These are phyloP conservation scores for Daldinia concentrica DNA, from an alignment of 495 filamentous ascomycete genomes.

Conservation along the genomic window DNA sequence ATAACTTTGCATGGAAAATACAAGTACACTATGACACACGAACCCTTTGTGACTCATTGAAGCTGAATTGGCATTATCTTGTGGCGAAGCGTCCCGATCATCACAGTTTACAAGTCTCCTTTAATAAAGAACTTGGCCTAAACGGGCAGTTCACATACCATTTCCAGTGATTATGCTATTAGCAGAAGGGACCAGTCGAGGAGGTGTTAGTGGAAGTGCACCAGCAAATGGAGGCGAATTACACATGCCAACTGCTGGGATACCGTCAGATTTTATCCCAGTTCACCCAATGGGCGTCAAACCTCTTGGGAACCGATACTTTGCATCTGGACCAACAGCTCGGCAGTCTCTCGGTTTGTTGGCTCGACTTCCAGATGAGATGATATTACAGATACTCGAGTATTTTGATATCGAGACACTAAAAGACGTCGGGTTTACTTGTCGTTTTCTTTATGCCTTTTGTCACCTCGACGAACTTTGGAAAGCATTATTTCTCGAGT, in stretches of 20 bases:
- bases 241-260: slow-evolving; percentile 28
- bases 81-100: slow-evolving; percentile 18
- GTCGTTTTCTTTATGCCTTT: slow-evolving; percentile 90
- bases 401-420: slow-evolving; percentile 71
- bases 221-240: slow-evolving; percentile 35
- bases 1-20: background rate
- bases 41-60: slow-evolving; percentile 23
- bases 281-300: slow-evolving; percentile 87
- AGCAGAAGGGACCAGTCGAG: slow-evolving; percentile 33
- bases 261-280: slow-evolving; percentile 63
- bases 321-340: slow-evolving; percentile 68
- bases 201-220: slow-evolving; percentile 29
- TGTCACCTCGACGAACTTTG: slow-evolving; percentile 87
- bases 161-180: slow-evolving; percentile 34
- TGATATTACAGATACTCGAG: slow-evolving; percentile 80
- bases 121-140: slow-evolving; percentile 18
- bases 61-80: slow-evolving; percentile 12
- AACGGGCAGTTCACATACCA: slow-evolving; percentile 20
- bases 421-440: slow-evolving; percentile 76
- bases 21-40: background rate
- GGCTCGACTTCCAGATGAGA: slow-evolving; percentile 77
- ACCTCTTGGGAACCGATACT: slow-evolving; percentile 86
- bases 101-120: slow-evolving; percentile 7
- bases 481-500: slow-evolving; percentile 88
- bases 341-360: slow-evolving; percentile 72